Base-by-base conservation (phyloP, 345 rosid species). In the Excoecaria agallocha region DNA sequence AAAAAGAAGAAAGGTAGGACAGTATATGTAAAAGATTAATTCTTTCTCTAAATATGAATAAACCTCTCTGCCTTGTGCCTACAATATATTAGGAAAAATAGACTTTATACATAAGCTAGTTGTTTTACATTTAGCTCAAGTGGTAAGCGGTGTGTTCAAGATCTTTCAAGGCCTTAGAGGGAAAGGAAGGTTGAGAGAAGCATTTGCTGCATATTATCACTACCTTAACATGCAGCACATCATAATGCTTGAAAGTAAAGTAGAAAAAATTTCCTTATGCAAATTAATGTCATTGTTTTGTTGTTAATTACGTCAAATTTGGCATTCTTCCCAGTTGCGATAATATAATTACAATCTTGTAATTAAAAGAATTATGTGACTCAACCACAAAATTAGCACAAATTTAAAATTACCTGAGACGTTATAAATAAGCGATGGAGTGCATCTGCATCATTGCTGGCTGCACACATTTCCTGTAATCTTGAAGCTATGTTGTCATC, bases 351-450 rank as follows among this genome's bases (percentile, higher is more conserved):
- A n/a, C 30, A 66, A n/a, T 39, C 20, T 3, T 38, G 49, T 12
- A 45, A 67, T 6, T 37, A 22, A 38, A 56, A 1, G 8, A 41
- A 37, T 41, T 6, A 11, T 9, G 61, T 35, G 22, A 13, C 2
- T n/a, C 1, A 8, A 37, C 38, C 8, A 12, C 22, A 50, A 55
- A 12, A 15, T 45, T 48, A 17, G 63, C n/a, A 38, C 5, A 30
- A 56, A 17, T 5, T 43, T 41, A 50, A 15, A n/a, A 80, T 54
- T 78, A 90, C 98, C 91, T 92, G 97, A 69, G 98, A 92, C 66
- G 96, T 91, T 71, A 94, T 82, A 86, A 94, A 91, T 80, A 94
- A 82, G 46, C 91, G 91, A 72, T 87, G 86, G 79, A 94, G 82
- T 22, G 82, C 81, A 74, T 94, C 97, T 24, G 89, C 93, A 3